Conservation (phyloP, 192 early-diverging fungal genomes). For the Backusella tuberculispora region DNA sequence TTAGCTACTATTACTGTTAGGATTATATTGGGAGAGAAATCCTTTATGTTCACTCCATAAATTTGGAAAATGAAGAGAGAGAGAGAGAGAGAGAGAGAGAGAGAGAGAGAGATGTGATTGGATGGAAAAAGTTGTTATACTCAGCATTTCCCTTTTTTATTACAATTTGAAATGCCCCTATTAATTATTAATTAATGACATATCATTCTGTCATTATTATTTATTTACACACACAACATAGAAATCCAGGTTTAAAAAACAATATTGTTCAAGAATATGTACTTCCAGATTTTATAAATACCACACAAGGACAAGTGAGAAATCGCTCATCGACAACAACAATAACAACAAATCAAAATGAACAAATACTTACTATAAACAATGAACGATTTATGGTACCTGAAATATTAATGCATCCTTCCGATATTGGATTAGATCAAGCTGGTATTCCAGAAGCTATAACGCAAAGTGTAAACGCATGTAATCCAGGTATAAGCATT, state of each 20-base stretch:
- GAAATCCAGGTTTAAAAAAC: slow-evolving; percentile 50
- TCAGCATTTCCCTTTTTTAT: neutral
- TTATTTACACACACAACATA: slow-evolving; percentile 25
- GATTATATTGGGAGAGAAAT: too few relatives aligned
- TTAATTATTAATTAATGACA: neutral
- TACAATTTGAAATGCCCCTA: neutral
- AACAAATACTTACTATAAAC: slow-evolving; percentile 67
- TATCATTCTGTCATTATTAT: neutral
- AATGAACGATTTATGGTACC: slow-evolving; percentile 79
- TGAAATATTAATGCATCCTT: slow-evolving; percentile 75
- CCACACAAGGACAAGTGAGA: slow-evolving; percentile 59
- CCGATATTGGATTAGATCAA: slow-evolving; percentile 75
- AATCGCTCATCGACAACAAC: neutral
- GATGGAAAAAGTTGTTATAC: neutral
- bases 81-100: neutral
- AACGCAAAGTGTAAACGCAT: slow-evolving; percentile 53
- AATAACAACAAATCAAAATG: slow-evolving; percentile 15
- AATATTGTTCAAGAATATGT: slow-evolving; percentile 66
- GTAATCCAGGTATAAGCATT: slow-evolving; percentile 48
- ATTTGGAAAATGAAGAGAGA: too few relatives aligned
- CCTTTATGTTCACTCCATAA: too few relatives aligned
- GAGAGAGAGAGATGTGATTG: neutral
- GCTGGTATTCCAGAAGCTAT: slow-evolving; percentile 73
- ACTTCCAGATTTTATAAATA: slow-evolving; percentile 63
- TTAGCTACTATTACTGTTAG: neutral